Conservation (phyloP, 2,329 filamentous ascomycete species). For the Myriosclerotinia duriaeana region DNA sequence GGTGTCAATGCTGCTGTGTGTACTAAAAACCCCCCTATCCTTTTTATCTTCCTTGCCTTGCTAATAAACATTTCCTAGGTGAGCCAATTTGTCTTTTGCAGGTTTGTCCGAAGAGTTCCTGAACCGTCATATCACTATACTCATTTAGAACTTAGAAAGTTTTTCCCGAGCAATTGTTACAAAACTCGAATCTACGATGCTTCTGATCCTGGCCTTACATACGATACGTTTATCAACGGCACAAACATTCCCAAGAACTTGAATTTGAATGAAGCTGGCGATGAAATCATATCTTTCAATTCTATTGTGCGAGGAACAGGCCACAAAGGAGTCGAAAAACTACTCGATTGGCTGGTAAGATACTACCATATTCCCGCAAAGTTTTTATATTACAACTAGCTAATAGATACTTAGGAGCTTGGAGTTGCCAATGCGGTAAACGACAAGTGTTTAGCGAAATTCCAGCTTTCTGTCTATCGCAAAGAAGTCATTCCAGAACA, state of each 20-base stretch:
- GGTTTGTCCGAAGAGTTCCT: constrained; percentile 15
- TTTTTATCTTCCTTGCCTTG: neutral
- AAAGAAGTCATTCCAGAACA: constrained; percentile 27
- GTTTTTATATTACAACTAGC: neutral
- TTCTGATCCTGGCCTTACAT: neutral
- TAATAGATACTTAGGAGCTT: constrained; percentile 30
- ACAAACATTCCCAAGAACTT: constrained; percentile 2
- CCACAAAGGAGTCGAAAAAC: constrained; percentile 31
- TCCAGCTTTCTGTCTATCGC: constrained; percentile 34
- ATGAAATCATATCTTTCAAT: constrained; percentile 13
- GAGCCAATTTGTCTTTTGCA: constrained; percentile 25
- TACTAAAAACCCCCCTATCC: neutral
- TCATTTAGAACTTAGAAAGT: neutral
- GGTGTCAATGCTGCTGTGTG: constrained; percentile 28
- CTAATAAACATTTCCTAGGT: constrained; percentile 22
- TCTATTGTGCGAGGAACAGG: constrained; percentile 19
- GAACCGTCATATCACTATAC: neutral
- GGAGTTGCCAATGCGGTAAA: constrained; percentile 33
- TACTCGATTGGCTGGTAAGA: constrained; percentile 35
- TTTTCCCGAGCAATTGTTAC: constrained; percentile 15
- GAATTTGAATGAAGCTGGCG: constrained; percentile 4
- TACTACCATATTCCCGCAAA: neutral
- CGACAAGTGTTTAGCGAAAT: constrained; percentile 30
- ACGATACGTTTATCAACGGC: constrained; percentile 16
- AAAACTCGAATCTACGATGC: constrained; percentile 19